phyloP scores from a whole-genome alignment of 768 basidiomycete genomes.

The Imleria badia region DNA sequence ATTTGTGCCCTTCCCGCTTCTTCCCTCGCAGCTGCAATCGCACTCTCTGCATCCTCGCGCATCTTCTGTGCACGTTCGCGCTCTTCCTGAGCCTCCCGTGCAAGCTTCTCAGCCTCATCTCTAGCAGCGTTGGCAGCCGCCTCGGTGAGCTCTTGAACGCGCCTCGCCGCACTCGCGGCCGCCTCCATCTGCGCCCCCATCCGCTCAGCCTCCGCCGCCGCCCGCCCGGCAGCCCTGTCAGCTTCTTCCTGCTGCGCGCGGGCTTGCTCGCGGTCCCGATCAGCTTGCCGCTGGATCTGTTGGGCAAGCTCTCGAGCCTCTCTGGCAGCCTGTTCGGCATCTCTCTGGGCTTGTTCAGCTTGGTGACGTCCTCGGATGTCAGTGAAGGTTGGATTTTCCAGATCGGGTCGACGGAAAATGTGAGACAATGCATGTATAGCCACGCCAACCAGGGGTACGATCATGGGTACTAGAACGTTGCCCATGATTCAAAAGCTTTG shows the following conservation, averaged over 20 bases:
- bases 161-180: background rate
- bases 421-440: too few relatives aligned
- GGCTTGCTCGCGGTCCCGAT: slow-evolving; percentile 10
- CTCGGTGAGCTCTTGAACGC: slow-evolving; percentile 9
- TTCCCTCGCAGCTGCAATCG: slow-evolving; percentile 11
- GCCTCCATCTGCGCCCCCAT: slow-evolving; percentile 17
- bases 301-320: background rate
- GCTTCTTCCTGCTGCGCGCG: slow-evolving; percentile 12
- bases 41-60: slow-evolving; percentile 17
- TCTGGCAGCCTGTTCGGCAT: slow-evolving; percentile 5
- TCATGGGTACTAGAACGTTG: too few relatives aligned
- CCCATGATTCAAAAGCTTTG: too few relatives aligned
- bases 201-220: slow-evolving; percentile 1
- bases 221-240: background rate
- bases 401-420: background rate
- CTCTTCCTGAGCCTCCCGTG: slow-evolving; percentile 14
- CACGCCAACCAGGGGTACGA: too few relatives aligned
- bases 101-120: slow-evolving; percentile 19
- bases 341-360: background rate
- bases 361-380: slow-evolving; percentile 9
- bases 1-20: slow-evolving; percentile 10
- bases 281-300: slow-evolving; percentile 3
- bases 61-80: slow-evolving; percentile 9
- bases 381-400: slow-evolving; percentile 8
- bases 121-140: slow-evolving; percentile 8